Evolutionary conservation across 140 eudicot species (phyloP), one percentile per base, ranked within the genome.

Genomic region (Oenanthe javanica): DNA sequence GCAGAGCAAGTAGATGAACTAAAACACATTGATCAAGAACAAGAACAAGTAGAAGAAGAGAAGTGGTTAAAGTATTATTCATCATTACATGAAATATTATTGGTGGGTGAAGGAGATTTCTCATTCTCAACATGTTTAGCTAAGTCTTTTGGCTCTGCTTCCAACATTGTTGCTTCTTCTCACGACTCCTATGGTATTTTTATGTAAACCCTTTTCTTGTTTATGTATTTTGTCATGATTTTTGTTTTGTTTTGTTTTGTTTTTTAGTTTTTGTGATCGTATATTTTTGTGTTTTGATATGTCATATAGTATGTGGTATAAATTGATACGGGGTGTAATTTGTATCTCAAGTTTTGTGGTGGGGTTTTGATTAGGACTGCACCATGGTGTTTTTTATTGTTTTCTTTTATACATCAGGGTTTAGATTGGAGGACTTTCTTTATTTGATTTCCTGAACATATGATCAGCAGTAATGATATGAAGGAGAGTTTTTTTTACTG

Each of bases 61-160:
- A 83, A 51, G 48, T 71, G 79, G 82, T 4, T 78, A 15, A 72
- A 72, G 15, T 73, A 79, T 77, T 83, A 83, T n/a, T 50, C 76
- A 3, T 70, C 79, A 0, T 43, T 21, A n/a, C 80, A 85, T 67
- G 0, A 50, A 21, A 82, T 69, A 54, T 67, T 82, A 7, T 19
- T 82, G 6, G 82, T 84, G 25, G 87, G 87, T 77, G 87, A 85
- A 55, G 87, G 87, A 1, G 87, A 85, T 40, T 85, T 85, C 55
- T 85, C 85, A 1, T 85, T 85, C 7, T 57, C 87, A 1, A 6
- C 71, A 9, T 23, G 85, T 40, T 81, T 85, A 67, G 85, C 87
- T 0, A 27, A 13, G 25, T 78, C 82, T 36, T 85, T 85, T 78
- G 82, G 82, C 50, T 43, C 80, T 25, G 87, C 85, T 57, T 67